Base-by-base conservation (phyloP, 176 grass and related monocot species). In the Themeda triandra region DNA sequence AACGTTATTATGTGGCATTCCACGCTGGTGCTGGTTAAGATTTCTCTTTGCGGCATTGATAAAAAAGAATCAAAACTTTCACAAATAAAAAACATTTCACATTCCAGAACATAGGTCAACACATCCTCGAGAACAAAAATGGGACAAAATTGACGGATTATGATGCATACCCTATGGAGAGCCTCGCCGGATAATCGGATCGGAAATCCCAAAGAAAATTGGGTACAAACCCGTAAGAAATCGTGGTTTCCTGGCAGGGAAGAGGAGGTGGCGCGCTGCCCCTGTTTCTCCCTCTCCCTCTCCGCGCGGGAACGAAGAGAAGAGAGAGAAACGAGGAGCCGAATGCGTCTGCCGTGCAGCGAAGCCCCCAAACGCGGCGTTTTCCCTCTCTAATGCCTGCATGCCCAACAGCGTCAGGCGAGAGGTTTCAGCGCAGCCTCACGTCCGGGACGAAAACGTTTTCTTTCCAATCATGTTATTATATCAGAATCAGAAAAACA, bases 291-390 rank as follows among this genome's bases (percentile, higher is more conserved):
- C 68, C 87, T 63, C 86, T 80, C 87, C 69, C 80, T 83, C 88
- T 83, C 88, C 53, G 71, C 83, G 80, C 39, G 36, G 84, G 79
- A 76, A 85, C 82, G 74, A 68, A 90, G 88, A 87, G 88, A 87
- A 75, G 84, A 86, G 84, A 86, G 84, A 83, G 88, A 86, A 76
- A 83, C 67, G 66, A 82, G 84, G 84, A 90, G 44, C 67, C 78
- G 74, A 86, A 75, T 90, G 80, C 33, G 48, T 19, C 64, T 68
- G 64, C 33, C 54, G 41, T 69, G 70, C 77, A 44, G 18, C 68
- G 24, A 40, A 27, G 70, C 39, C 45, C 78, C 88, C 71, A 82
- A 90, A 82, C 83, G 29, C 23, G 79, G 35, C 17, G 65, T 78
- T 73, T 86, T 86, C n/a, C 49, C 45, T 76, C 67, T 73, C 45